These are phyloP conservation scores for Uncinocarpus reesii DNA, from an alignment of 2,329 filamentous ascomycete genomes.

Conservation along the genomic window DNA sequence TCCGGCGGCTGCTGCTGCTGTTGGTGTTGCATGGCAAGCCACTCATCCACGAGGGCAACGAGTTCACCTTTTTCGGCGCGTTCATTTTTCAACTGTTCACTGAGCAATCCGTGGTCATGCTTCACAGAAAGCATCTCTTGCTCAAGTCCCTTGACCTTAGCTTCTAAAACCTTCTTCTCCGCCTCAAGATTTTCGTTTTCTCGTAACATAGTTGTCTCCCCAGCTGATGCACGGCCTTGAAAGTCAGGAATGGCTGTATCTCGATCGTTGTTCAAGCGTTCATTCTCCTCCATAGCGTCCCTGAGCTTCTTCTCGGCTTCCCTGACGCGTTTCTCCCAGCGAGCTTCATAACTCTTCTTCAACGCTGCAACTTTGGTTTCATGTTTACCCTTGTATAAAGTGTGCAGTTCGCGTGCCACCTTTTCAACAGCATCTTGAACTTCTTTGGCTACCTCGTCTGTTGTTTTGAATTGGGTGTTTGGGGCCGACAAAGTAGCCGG, in stretches of 20 bases:
- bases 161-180: conserved; percentile 58
- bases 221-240: conserved; percentile 22
- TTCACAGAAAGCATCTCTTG: conserved; percentile 61
- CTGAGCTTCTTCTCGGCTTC: conserved; percentile 65
- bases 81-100: conserved; percentile 47
- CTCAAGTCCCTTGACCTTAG: conserved; percentile 63
- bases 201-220: conserved; percentile 37
- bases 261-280: conserved; percentile 56
- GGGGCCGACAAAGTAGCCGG: conserved; percentile 28
- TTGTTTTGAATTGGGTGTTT: conserved; percentile 28
- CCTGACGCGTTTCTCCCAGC: conserved; percentile 78
- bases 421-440: conserved; percentile 80
- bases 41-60: conserved; percentile 40
- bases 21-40: conserved; percentile 34
- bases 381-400: conserved; percentile 92
- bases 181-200: conserved; percentile 54
- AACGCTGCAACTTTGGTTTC: conserved; percentile 89
- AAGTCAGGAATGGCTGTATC: conserved; percentile 55
- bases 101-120: conserved; percentile 55
- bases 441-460: conserved; percentile 47
- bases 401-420: conserved; percentile 85
- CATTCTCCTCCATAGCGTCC: conserved; percentile 61
- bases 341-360: conserved; percentile 68
- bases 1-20: conserved; percentile 15
- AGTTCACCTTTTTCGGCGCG: conserved; percentile 42